phyloP scores from a whole-genome alignment of 176 grass and related monocot species.

The Paspalum notatum region DNA sequence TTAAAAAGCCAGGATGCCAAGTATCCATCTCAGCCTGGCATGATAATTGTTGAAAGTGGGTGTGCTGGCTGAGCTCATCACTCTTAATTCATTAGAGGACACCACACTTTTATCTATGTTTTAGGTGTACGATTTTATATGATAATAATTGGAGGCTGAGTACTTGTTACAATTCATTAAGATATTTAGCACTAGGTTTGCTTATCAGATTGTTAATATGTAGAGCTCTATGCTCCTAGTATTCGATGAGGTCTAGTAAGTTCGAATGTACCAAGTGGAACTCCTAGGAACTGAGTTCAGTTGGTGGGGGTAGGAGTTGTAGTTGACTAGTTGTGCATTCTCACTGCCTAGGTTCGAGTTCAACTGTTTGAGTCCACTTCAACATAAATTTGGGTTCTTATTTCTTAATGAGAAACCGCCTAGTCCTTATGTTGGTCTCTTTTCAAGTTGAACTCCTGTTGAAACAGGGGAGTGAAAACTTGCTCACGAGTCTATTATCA shows the following conservation, averaged over 20 bases:
- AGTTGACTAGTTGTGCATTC: neutral
- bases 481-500: neutral
- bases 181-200: neutral
- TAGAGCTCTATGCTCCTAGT: conserved; percentile 3
- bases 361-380: too few species aligned
- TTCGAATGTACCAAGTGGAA: neutral
- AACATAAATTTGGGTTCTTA: neutral
- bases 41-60: neutral
- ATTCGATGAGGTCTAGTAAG: conserved; percentile 9
- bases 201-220: neutral
- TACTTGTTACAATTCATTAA: conserved; percentile 1
- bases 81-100: neutral
- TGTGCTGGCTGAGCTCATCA: neutral
- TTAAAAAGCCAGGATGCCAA: neutral
- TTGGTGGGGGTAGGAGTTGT: neutral
- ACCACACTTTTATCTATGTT: neutral
- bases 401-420: neutral
- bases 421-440: neutral
- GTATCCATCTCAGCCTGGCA: neutral
- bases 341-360: neutral
- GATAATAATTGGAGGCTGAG: neutral
- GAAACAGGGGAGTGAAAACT: neutral
- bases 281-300: neutral
- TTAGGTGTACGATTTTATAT: neutral
- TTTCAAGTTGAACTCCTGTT: neutral